Evolutionary conservation across 2,329 filamentous ascomycete species (phyloP).

Genomic region (Graphiopsis chlorocephala): DNA sequence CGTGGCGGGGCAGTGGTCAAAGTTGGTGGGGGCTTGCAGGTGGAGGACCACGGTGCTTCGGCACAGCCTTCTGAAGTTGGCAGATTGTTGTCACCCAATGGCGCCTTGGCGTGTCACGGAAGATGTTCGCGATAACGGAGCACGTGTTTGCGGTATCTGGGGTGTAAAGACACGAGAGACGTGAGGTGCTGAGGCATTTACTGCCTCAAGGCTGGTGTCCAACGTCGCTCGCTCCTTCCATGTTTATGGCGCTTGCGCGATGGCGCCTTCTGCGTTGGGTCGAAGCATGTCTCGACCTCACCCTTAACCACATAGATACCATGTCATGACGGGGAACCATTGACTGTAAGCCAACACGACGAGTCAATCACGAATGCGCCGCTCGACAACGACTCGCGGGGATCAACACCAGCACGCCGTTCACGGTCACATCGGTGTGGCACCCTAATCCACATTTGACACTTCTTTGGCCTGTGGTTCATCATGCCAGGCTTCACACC

Average conservation of each 20-base stretch:
- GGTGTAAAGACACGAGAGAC: neutral
- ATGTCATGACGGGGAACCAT: neutral
- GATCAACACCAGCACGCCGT: neutral
- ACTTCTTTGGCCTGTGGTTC: neutral
- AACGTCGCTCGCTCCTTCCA: neutral
- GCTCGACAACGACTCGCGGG: neutral
- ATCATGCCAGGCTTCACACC: constrained; percentile 22
- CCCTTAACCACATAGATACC: neutral
- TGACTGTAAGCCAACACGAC: neutral
- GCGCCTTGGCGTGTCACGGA: constrained; percentile 12
- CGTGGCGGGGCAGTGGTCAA: neutral
- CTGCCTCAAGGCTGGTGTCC: neutral
- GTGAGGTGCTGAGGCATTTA: neutral
- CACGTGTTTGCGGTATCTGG: constrained; percentile 2
- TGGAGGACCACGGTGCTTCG: constrained; percentile 5
- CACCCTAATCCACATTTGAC: neutral
- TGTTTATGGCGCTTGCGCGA: neutral
- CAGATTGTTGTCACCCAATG: neutral
- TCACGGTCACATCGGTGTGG: neutral
- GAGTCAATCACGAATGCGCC: neutral
- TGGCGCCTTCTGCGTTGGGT: neutral
- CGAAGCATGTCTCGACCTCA: neutral
- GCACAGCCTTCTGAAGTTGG: constrained; percentile 1
- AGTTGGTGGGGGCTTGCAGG: constrained; percentile 3
- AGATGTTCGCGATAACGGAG: constrained; percentile 13